phyloP scores from a whole-genome alignment of 75 land plant genomes.

The Gnetum montanum region DNA sequence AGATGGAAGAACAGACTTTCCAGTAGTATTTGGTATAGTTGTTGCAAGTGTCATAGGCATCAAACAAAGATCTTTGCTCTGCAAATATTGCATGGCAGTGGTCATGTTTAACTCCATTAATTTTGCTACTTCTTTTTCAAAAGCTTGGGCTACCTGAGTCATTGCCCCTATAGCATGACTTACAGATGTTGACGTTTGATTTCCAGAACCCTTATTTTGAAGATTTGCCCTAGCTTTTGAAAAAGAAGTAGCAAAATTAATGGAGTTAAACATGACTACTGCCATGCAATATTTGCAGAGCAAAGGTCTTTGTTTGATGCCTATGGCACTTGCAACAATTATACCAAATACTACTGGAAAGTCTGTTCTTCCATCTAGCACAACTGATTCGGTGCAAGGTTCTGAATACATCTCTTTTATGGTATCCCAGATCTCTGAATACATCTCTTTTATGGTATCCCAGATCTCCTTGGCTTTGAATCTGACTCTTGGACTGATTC shows the following conservation, averaged over 20 bases:
- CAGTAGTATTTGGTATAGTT: conserved; percentile 36
- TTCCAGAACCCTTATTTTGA: conserved; percentile 5
- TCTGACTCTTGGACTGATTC: too few species aligned
- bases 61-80: conserved; percentile 72
- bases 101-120: conserved; percentile 74
- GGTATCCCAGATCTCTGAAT: too few species aligned
- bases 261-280: conserved; percentile 67
- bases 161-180: conserved; percentile 10
- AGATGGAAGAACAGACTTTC: background rate
- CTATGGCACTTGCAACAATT: conserved; percentile 61
- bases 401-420: too few species aligned
- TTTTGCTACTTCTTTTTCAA: conserved; percentile 67
- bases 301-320: conserved; percentile 86
- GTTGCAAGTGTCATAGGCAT: conserved; percentile 77
- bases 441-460: too few species aligned
- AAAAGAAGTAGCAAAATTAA: conserved; percentile 63
- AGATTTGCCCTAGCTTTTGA: conserved; percentile 43
- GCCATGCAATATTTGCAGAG: conserved; percentile 74
- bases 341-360: conserved; percentile 31
- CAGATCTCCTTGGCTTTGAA: too few species aligned
- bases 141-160: conserved; percentile 20
- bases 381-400: too few species aligned
- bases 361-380: too few species aligned
- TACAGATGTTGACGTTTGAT: background rate
- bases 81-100: conserved; percentile 69